These are phyloP conservation scores for Aspergillus carbonarius DNA, from an alignment of 2,329 filamentous ascomycete genomes.

Conservation along the genomic window DNA sequence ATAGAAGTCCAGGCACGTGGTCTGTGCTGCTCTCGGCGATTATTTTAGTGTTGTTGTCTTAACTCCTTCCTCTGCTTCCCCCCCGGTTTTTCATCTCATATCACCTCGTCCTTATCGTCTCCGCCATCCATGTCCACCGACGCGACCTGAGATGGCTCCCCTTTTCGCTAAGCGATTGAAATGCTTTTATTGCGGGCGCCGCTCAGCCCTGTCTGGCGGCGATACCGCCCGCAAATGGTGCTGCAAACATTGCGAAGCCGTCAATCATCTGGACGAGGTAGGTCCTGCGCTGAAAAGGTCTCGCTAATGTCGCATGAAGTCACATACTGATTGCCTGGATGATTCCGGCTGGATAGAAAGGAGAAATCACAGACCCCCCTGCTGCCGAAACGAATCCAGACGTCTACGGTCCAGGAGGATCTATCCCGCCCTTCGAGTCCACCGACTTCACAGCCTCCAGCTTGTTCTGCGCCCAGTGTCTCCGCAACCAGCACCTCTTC, in stretches of 20 bases:
- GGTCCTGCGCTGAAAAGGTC: conserved; percentile 21
- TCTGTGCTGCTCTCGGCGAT: conserved; percentile 26
- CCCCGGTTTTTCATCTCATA: not conserved
- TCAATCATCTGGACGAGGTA: conserved; percentile 87
- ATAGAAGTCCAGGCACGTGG: conserved; percentile 19
- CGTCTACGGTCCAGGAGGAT: conserved; percentile 33
- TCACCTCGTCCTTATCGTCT: not conserved
- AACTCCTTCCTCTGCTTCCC: conserved; percentile 18
- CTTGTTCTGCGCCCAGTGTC: conserved; percentile 72
- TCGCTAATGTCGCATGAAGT: conserved; percentile 12
- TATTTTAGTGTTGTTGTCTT: conserved; percentile 25
- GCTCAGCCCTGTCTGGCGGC: conserved; percentile 61
- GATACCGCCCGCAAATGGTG: conserved; percentile 64
- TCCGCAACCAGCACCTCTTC: conserved; percentile 85
- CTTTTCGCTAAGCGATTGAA: conserved; percentile 51
- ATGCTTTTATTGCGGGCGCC: conserved; percentile 83
- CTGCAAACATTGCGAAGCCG: conserved; percentile 76
- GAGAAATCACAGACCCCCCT: conserved; percentile 86
- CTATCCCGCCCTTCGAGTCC: conserved; percentile 48
- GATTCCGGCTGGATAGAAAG: conserved; percentile 57
- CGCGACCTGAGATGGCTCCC: conserved; percentile 38
- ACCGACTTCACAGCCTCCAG: conserved; percentile 36
- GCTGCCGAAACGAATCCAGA: conserved; percentile 55
- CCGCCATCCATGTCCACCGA: conserved; percentile 15
- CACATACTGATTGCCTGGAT: conserved; percentile 14